Evolutionary conservation across 805 yeast species (phyloP).

Genomic region (Metschnikowia dekortorum): DNA sequence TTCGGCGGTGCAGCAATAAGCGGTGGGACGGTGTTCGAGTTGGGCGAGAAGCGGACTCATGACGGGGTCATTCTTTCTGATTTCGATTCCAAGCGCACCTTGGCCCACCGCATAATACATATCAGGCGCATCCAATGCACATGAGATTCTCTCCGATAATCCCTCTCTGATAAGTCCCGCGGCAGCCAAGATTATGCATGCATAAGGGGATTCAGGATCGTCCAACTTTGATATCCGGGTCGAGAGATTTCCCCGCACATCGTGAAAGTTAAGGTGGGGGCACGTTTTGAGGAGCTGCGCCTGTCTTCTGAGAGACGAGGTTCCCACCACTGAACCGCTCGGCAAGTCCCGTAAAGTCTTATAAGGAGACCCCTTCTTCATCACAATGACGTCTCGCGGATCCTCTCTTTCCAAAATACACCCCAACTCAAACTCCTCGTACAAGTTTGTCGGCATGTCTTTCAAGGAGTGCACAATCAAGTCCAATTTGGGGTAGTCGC

Average conservation of each 20-base stretch:
- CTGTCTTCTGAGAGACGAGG: slow-evolving; percentile 89
- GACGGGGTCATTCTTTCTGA: slow-evolving; percentile 61
- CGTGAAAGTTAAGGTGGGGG: slow-evolving; percentile 74
- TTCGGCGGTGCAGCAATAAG: slow-evolving; percentile 81
- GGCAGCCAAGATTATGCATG: slow-evolving; percentile 82
- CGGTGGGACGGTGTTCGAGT: slow-evolving; percentile 62
- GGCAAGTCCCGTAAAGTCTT: slow-evolving; percentile 72
- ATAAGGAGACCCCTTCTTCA: slow-evolving; percentile 63
- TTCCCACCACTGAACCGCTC: slow-evolving; percentile 82
- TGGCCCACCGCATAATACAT: slow-evolving; percentile 99
- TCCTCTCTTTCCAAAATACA: slow-evolving; percentile 84
- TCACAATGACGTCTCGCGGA: slow-evolving; percentile 87
- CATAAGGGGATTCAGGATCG: slow-evolving; percentile 54
- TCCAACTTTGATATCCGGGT: slow-evolving; percentile 83
- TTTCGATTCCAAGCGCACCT: slow-evolving; percentile 94
- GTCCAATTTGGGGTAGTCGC: slow-evolving; percentile 66
- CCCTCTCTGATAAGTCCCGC: slow-evolving; percentile 84
- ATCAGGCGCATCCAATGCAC: slow-evolving; percentile 62
- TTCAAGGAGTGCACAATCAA: slow-evolving; percentile 90
- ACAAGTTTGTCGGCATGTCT: slow-evolving; percentile 87
- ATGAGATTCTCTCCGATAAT: slow-evolving; percentile 70
- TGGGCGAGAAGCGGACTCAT: slow-evolving; percentile 56
- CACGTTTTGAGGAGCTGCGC: slow-evolving; percentile 79
- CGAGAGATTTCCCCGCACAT: slow-evolving; percentile 74
- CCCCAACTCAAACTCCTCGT: slow-evolving; percentile 86